Evolutionary conservation across 371 early-diverging fungal species (phyloP), one percentile per base, ranked within the genome.

Genomic region (Mucor irregularis): DNA sequence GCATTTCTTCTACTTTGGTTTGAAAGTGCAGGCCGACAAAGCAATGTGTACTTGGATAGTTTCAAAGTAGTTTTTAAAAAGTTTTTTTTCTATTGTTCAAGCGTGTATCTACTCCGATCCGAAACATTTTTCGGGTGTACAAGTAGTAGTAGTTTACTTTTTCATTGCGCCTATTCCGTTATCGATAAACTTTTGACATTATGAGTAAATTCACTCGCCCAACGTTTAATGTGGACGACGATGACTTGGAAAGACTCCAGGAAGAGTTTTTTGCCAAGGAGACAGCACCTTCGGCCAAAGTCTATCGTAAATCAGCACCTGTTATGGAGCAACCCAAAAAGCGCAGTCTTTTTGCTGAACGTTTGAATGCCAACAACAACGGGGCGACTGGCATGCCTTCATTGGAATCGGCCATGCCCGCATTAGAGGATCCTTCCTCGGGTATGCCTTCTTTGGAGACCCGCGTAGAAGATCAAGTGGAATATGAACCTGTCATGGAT

Each of bases 221-320:
- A 1, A 64, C 53, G 10, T 64, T 64, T 37, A 54, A 58, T 45
- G 64, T 53, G 4, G 59, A 64, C 29, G 85, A 87, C 47, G 84
- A 87, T 9, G 86, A 85, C 50, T 71, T 88, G 5, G 75, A 85
- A 30, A 68, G 69, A 13, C 53, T 86, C 43, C 86, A 88, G 34
- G 64, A 72, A 24, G 82, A 82, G 46, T 88, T 86, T 54, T 68
- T 78, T 45, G 69, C 53, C 16, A 67, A 59, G 7, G 50, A 66
- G 1, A 71, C 63, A 43, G 54, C 35, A 21, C 81, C 80, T 5
- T 77, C 85, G 0, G 86, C 87, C 5, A 64, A 68, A 22, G 81
- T 79, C 13, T 48, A 65, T 31, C 63, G 77, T n/a, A 64, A 59
- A 37, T 47, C 56, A 26, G 67, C 62, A 7, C 67, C 75, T 25